Base-by-base conservation (phyloP, 1,284 basidiomycete species). In the Ceratobasidium papillatum region DNA sequence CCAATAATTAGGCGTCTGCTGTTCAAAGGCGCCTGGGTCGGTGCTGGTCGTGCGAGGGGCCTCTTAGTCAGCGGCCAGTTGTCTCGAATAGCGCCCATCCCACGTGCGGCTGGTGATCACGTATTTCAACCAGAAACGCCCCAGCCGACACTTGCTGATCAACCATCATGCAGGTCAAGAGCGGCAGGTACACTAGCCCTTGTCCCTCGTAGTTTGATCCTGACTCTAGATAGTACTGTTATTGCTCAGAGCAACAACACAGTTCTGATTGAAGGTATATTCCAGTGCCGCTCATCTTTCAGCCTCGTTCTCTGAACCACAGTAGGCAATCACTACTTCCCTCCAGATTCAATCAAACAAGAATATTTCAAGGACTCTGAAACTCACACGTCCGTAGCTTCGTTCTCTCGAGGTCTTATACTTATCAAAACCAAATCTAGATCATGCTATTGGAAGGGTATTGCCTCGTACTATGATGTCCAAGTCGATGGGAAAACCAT, bases 381-480 rank as follows among this genome's bases (percentile, higher is more conserved):
- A 7, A 72, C 69, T 25, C 69, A 72, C 32, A 72, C 69, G 69
- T 72, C 45, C 14, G 69, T 71, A 66, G 58, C 73, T 27, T 66
- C 47, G 73, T 5, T 19, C n/a, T 11, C 36, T 14, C n/a, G 14
- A 30, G n/a, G 27, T 38, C 56, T 4, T 9, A 3, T 38, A 8
- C 19, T 12, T 17, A 2, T 27, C 61, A 11, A 27, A 8, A 14
- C 2, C 2, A 9, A 5, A 22, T 27, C 30, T 30, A 72, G 69
- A 2, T 47, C 69, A 4, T 72, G 69, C 36, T n/a, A 17, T 4
- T 72, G 69, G 69, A 72, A 72, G 32, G 69, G 69, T 8, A 32
- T 61, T 25, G 90, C 91, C 0, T 84, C 87, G 0, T 91, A 91
- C 78, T 91, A 90, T 78, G 84, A 87, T 75, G 87, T 84, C 22